Base-by-base conservation (phyloP, 2,329 filamentous ascomycete species). In the Microsporum canis region DNA sequence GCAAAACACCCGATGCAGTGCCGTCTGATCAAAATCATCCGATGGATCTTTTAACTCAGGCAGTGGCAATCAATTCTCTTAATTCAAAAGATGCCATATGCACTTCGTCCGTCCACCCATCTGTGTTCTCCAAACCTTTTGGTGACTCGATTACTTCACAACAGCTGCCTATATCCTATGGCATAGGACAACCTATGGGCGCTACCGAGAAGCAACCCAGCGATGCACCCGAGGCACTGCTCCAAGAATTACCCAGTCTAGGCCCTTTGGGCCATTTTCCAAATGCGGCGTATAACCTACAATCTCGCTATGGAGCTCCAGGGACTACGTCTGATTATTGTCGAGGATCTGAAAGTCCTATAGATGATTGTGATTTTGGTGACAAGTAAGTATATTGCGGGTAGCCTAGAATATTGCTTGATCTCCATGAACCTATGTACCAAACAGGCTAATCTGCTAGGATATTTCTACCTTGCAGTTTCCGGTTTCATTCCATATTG, bases 401-500 rank as follows among this genome's bases (percentile, higher is more conserved):
- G 23, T 23, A 12, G 10, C 7, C 12, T 7, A 41, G 56, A 29
- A 29, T 27, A 58, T 7, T 5, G 3, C 27, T 5, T 36, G 5
- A 36, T 36, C 34, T 36, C 34, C 5, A 8, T n/a, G 2, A 59
- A 39, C 53, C n/a, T 17, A 67, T 73, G 8, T 63, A 55, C 63
- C 72, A 10, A 33, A 7, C 12, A 4, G 1, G 51, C 51, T 56
- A 56, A 56, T 10, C 12, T 1, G 8, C 17, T 47, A 7, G 43
- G 23, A 23, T 27, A 47, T 27, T 47, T 47, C 23, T 41, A 29
- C 59, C 49, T 47, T 60, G 47, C 34, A 64, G 60, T 23, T 61
- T 68, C 27, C 89, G 94, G 43, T 97, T 89, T 70, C 88, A 94
- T 71, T 87, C 89, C 58, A 94, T 89, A 0, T 76, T 99, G 51